Base-by-base conservation (phyloP, 495 filamentous ascomycete species). In the Xylaria castorea region DNA sequence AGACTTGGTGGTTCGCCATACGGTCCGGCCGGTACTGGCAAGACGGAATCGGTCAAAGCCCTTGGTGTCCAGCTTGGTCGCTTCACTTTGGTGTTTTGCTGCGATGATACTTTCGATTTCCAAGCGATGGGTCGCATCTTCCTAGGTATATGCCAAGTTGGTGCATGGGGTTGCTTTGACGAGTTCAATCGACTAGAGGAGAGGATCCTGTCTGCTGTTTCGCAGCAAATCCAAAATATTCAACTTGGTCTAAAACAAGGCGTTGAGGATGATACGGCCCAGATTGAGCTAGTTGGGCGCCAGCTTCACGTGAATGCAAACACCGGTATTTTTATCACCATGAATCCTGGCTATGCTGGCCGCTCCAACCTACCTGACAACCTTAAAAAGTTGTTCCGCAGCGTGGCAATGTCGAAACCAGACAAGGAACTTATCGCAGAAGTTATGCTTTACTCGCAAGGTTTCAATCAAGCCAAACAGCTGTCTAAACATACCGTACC, bases 121-220 rank as follows among this genome's bases (percentile, higher is more conserved):
- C 96, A 99, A 79, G 96, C 96, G 44, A 99, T 99, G 96, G 96
- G 96, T 6, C 93, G 96, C 73, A 99, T 99, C 77, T 98, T 99
- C 87, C 89, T 99, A 40, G 96, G 96, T 87, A 97, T 99, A 72
- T 99, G 97, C 80, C 97, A 98, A 81, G 96, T 99, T 71, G 96
- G 96, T 78, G 96, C 96, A 18, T 99, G 96, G 96, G 96, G 96
- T 80, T 99, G 96, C 83, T 99, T 99, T 80, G 96, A 99, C 78
- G 96, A 99, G 83, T 99, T 99, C 86, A 99, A 99, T 80, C 92
- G 96, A 86, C 83, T 99, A 20, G 96, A 99, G 75, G 96, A 99
- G 83, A 89, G 95, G 68, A 99, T 99, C 72, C 81, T 99, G 69
- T 98, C 97, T 32, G 96, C 96, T 42, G 96, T 99, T 8, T 99